Evolutionary conservation across 345 rosid species (phyloP), one percentile per base, ranked within the genome.

Genomic region (Eutrema yunnanense): DNA sequence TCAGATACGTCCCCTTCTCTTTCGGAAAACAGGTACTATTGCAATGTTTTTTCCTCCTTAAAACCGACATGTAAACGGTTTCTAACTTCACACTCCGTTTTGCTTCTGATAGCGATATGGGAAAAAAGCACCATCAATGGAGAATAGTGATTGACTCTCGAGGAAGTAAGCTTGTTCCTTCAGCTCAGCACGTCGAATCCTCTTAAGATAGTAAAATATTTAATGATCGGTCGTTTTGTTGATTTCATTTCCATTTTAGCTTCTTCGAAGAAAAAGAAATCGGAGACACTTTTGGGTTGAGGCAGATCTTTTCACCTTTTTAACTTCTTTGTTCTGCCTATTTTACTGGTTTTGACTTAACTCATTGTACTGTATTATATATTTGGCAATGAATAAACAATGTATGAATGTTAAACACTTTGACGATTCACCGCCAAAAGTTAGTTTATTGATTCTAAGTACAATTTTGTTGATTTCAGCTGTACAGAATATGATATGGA

Each of bases 1-100:
- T 89, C 67, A 87, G 75, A 86, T 89, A 92, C 32, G 85, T 92
- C 10, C 97, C 97, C 7, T 87, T 92, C 84, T 80, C 97, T 9
- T 79, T 85, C 4, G 96, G 97, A 2, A 91, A 91, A 76, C 97
- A 83, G 91, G 97, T 91, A 85, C 38, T 40, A 34, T 38, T 8
- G 9, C 9, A 38, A 8, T 8, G 0, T 6, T 32, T 32, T 3
- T 38, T 7, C 42, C 7, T 41, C 9, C 6, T 30, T 2, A 13
- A 13, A 13, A 14, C 6, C 0, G 0, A 5, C 2, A 1, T 60
- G 12, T 50, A 4, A 50, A 9, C 7, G 8, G 67, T 48, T 46
- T 50, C 36, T 46, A 22, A 64, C 29, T 48, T 48, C 8, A 16
- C 11, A 29, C 12, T 64, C 46, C 42, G 69, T 14, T 44, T 63